Evolutionary conservation across 345 rosid species (phyloP), one percentile per base, ranked within the genome.

Genomic region (Boechera stricta): DNA sequence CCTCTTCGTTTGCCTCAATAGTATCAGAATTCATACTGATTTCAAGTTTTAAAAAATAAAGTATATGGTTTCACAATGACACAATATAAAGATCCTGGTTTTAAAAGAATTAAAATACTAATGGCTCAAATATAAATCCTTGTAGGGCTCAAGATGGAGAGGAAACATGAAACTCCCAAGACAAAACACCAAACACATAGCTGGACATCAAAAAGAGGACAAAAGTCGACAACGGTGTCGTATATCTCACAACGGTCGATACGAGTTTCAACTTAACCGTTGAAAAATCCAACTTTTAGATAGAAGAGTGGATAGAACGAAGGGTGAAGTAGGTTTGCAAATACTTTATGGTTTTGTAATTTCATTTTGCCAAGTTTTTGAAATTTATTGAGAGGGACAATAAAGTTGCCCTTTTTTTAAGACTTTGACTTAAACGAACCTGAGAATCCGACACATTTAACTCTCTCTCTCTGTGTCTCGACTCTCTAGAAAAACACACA

Each of bases 341-440:
- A 61, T 41, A 61, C 28, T 62, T 60, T 72, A 15, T 48, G 35
- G 29, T 3, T 55, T 54, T 36, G 15, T 45, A 15, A 31, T 57
- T 75, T 24, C n/a, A 21, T 5, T 63, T 42, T 33, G 49, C 45
- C 6, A 21, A 39, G 51, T 70, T 83, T 87, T 88, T 84, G 80
- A 89, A 88, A 78, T 79, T 67, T 66, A 76, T 64, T 57, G 86
- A 83, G 87, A 56, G 88, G 83, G 85, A 75, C 65, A 82, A 85
- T 80, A 88, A 85, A 85, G 88, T 63, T 33, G 15, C 61, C 39
- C 45, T 35, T 41, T 75, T 64, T 75, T 64, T 42, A 16, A 69
- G 10, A 79, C 72, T 83, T 84, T 82, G 88, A 86, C 84, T 73
- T 39, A 28, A 56, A 59, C 69, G 49, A 57, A 69, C 78, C 62